Conservation (phyloP, 768 basidiomycete genomes). For the Phaeolepiota aurea region DNA sequence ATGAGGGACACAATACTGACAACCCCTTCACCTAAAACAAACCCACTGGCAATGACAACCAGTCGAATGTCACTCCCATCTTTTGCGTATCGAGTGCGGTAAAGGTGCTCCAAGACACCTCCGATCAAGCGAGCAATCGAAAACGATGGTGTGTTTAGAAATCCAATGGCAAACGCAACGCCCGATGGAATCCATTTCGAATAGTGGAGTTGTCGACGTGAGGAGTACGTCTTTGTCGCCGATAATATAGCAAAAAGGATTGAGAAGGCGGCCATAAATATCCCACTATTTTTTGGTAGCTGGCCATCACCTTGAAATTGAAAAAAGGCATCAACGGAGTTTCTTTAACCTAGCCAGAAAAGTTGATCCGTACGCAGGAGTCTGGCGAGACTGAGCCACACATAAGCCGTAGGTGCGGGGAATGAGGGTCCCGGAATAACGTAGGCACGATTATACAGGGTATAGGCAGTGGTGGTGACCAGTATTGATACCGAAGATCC, state of each 20-base stretch:
- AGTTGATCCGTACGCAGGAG: conserved; percentile 50
- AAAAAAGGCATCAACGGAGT: conserved; percentile 15
- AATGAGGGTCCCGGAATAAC: conserved; percentile 90
- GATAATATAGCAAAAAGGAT: conserved; percentile 62
- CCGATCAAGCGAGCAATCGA: conserved; percentile 87
- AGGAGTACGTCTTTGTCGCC: conserved; percentile 53
- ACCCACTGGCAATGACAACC: conserved; percentile 88
- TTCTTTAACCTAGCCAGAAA: conserved; percentile 7
- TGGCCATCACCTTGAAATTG: conserved; percentile 59
- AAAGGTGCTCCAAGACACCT: conserved; percentile 72
- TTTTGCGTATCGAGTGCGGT: conserved; percentile 43
- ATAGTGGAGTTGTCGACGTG: conserved; percentile 37
- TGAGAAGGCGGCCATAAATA: conserved; percentile 79
- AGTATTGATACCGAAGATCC: conserved; percentile 85
- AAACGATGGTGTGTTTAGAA: conserved; percentile 93
- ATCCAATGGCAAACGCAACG: conserved; percentile 91
- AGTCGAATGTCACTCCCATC: conserved; percentile 59
- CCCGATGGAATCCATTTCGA: conserved; percentile 87
- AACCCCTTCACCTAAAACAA: conserved; percentile 93
- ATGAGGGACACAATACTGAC: conserved; percentile 74
- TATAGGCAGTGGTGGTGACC: conserved; percentile 83
- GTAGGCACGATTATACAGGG: conserved; percentile 82
- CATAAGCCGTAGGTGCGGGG: conserved; percentile 90
- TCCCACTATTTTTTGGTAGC: conserved; percentile 64
- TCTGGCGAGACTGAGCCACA: conserved; percentile 79